Percentiles rank a stretch among this genome's conserved stretches.
These are phyloP conservation scores for Agapanthus africanus DNA, from an alignment of 106 monocot species.

Conservation along the genomic window DNA sequence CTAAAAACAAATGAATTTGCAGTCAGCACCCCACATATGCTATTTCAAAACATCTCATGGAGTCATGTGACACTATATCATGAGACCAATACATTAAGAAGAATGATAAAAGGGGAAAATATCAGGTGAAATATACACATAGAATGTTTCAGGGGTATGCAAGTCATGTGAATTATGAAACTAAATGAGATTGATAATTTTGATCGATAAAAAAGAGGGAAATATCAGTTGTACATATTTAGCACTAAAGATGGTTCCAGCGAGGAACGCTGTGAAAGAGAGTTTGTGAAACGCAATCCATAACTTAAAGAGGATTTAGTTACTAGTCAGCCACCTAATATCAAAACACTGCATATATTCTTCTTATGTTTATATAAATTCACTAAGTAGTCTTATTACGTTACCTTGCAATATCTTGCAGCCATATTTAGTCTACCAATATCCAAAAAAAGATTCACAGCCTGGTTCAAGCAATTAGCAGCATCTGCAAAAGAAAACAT, in stretches of 20 bases:
- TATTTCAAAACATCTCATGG: neutral
- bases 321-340: neutral
- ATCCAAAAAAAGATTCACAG: conserved; percentile 83
- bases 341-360: neutral
- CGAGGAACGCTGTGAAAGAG: neutral
- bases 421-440: conserved; percentile 96
- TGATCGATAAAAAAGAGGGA: neutral
- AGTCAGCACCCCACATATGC: neutral
- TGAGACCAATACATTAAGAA: neutral
- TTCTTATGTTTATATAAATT: neutral
- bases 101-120: neutral
- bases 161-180: too few relatives aligned
- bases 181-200: too few relatives aligned
- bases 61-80: neutral
- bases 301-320: neutral
- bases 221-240: neutral
- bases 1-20: conserved; percentile 20
- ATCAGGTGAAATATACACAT: too few relatives aligned
- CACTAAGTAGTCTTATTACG: too few relatives aligned
- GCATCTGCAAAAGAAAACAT: conserved; percentile 48
- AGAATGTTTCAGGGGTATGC: too few relatives aligned
- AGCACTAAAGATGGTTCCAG: neutral
- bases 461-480: conserved; percentile 61
- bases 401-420: conserved; percentile 90
- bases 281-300: neutral